These are phyloP conservation scores for Lichenothelia convexa DNA, from an alignment of 495 filamentous ascomycete genomes.

Conservation along the genomic window DNA sequence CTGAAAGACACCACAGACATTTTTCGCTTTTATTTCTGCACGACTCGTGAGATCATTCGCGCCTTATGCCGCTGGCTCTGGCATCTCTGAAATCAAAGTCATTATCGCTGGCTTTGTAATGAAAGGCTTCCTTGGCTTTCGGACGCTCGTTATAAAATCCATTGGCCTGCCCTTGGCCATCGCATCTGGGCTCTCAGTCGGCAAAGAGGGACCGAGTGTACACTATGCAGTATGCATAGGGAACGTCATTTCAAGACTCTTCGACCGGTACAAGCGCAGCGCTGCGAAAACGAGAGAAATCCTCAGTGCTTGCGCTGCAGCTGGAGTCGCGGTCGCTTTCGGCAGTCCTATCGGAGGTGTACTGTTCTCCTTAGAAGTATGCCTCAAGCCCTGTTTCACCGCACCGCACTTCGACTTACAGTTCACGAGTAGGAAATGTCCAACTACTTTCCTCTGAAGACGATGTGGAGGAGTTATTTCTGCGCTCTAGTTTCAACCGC, in stretches of 20 bases:
- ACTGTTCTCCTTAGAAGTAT: conserved; percentile 76
- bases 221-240: conserved; percentile 97
- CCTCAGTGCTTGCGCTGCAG: conserved; percentile 80
- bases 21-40: conserved; percentile 70
- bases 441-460: conserved; percentile 93
- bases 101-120: conserved; percentile 99
- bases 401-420: conserved; percentile 8
- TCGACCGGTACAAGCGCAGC: conserved; percentile 82
- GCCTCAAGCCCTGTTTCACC: neutral
- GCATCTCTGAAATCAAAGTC: conserved; percentile 98
- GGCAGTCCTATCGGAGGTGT: conserved; percentile 95
- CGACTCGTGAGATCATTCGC: conserved; percentile 82
- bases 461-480: conserved; percentile 95
- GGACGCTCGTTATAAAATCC: conserved; percentile 90
- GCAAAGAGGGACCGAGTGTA: conserved; percentile 94
- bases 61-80: conserved; percentile 90
- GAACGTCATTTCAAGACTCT: conserved; percentile 87
- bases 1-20: conserved; percentile 29
- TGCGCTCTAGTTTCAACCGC: conserved; percentile 93
- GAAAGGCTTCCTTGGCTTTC: conserved; percentile 90
- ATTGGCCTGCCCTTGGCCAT: conserved; percentile 82
- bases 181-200: conserved; percentile 84
- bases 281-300: conserved; percentile 93
- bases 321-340: conserved; percentile 91
- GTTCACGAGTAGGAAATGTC: conserved; percentile 59